phyloP scores from a whole-genome alignment of 257 asterid species.

The Solanum habrochaites region DNA sequence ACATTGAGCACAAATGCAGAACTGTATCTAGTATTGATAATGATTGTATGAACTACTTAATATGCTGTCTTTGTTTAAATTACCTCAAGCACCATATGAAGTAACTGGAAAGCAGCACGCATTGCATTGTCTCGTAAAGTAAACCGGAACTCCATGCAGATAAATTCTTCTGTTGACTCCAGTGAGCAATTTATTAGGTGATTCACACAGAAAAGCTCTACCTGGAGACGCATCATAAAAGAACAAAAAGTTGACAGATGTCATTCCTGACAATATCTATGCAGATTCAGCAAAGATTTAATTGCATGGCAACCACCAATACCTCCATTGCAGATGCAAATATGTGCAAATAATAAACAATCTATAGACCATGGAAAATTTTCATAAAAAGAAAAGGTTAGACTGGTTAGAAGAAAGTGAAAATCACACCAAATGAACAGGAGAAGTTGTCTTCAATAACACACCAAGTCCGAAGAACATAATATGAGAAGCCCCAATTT shows the following conservation, averaged over 20 bases:
- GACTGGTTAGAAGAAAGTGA: not conserved
- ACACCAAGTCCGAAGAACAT: not conserved
- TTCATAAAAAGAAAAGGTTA: not conserved
- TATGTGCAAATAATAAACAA: not conserved
- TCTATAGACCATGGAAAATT: not conserved
- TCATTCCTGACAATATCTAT: not conserved
- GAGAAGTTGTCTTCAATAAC: not conserved
- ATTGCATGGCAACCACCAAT: not conserved
- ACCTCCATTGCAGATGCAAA: not conserved
- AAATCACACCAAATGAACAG: not conserved
- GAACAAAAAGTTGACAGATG: not conserved
- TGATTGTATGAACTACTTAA: not conserved
- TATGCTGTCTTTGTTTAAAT: not conserved
- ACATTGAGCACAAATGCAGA: not conserved
- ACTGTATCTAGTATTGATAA: not conserved
- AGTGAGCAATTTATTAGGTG: conserved; percentile 93
- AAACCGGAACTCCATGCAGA: conserved; percentile 97
- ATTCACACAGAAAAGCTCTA: conserved; percentile 95
- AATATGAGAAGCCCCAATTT: not conserved
- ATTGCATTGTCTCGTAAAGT: conserved; percentile 90
- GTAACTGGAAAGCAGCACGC: conserved; percentile 99
- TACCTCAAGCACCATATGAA: conserved; percentile 99
- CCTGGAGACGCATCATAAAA: conserved; percentile 43
- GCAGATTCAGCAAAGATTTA: not conserved
- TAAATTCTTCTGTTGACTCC: conserved; percentile 98